A percentile compares a stretch with the other conserved stretches of the same genome.
Evolutionary conservation across 805 yeast genomes (phyloP).

Genomic region (Candida manassasensis): DNA sequence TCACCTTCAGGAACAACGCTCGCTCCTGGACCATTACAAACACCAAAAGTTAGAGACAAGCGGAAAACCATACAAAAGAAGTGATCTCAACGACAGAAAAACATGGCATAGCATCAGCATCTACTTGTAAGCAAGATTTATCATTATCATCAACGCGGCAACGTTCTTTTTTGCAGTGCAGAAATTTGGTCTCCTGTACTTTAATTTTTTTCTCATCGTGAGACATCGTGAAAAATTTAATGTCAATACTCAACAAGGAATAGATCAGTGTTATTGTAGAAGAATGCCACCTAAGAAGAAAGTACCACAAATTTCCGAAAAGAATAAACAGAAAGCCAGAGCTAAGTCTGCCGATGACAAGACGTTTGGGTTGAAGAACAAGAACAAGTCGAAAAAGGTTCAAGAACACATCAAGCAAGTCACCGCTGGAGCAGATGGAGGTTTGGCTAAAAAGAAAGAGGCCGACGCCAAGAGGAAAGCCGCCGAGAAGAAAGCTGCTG

Average conservation of each 20-base stretch:
- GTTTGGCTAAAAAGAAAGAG: conserved; percentile 60
- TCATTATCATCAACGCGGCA: no score
- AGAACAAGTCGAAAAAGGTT: conserved; percentile 89
- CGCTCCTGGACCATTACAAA: conserved; percentile 5
- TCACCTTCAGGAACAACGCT: conserved; percentile 5
- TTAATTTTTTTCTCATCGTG: not conserved
- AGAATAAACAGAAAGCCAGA: conserved; percentile 62
- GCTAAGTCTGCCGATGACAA: conserved; percentile 71
- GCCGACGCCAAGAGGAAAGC: conserved; percentile 66
- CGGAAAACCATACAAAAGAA: conserved; percentile 18
- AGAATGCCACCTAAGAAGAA: conserved; percentile 82
- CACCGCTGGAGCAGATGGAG: conserved; percentile 41
- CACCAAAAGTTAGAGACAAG: conserved; percentile 13
- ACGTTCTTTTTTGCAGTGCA: no score
- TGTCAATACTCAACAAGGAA: not conserved
- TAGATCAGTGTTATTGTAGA: not conserved
- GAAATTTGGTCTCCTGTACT: no score
- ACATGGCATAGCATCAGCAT: not conserved
- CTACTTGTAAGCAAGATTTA: no score
- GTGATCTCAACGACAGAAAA: conserved; percentile 7
- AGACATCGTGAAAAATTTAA: conserved; percentile 4
- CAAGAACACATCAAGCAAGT: conserved; percentile 55
- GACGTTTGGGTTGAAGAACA: conserved; percentile 93
- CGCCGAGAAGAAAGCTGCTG: conserved; percentile 87
- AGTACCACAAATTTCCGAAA: conserved; percentile 46